Percentiles rank a stretch among this genome's conserved stretches.
Evolutionary conservation across 2,329 filamentous ascomycete genomes (phyloP).

Genomic region (Xylaria sp.): DNA sequence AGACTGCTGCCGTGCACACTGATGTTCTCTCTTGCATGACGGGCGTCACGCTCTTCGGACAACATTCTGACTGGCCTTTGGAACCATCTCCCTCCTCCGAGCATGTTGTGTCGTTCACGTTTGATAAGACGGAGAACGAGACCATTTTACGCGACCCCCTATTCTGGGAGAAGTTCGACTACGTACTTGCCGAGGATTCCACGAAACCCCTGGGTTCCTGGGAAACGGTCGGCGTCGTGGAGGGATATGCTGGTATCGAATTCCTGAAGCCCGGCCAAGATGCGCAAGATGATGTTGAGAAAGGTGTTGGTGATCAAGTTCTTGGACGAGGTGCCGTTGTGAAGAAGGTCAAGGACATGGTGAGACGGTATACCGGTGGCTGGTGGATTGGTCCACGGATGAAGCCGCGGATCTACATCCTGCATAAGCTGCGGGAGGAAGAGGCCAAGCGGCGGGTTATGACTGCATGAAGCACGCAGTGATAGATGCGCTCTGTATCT

Average conservation of each 20-base stretch:
- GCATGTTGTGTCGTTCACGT: conserved; percentile 33
- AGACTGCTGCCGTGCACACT: conserved; percentile 49
- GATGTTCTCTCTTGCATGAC: conserved; percentile 67
- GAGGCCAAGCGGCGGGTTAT: conserved; percentile 29
- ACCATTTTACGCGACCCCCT: conserved; percentile 38
- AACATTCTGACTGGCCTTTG: conserved; percentile 36
- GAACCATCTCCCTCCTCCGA: conserved; percentile 20
- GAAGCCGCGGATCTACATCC: conserved; percentile 49
- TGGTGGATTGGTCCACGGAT: conserved; percentile 62
- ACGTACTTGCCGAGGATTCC: conserved; percentile 53
- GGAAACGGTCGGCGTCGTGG: conserved; percentile 52
- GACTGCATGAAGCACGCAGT: conserved; percentile 20
- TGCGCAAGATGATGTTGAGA: conserved; percentile 24
- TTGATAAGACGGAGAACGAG: conserved; percentile 60
- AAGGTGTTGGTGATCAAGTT: conserved; percentile 27
- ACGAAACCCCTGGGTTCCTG: conserved; percentile 44
- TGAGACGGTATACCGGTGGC: conserved; percentile 48
- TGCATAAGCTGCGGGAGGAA: conserved; percentile 35
- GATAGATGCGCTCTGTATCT: background rate
- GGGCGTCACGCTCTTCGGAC: conserved; percentile 61
- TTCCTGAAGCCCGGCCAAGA: conserved; percentile 44
- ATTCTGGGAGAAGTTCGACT: conserved; percentile 63
- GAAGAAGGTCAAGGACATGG: conserved; percentile 35
- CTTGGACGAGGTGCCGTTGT: conserved; percentile 44
- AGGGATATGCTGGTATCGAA: conserved; percentile 56